Evolutionary conservation across 2,329 filamentous ascomycete species (phyloP), one percentile per base, ranked within the genome.

Genomic region (Aspergillus intermedius): DNA sequence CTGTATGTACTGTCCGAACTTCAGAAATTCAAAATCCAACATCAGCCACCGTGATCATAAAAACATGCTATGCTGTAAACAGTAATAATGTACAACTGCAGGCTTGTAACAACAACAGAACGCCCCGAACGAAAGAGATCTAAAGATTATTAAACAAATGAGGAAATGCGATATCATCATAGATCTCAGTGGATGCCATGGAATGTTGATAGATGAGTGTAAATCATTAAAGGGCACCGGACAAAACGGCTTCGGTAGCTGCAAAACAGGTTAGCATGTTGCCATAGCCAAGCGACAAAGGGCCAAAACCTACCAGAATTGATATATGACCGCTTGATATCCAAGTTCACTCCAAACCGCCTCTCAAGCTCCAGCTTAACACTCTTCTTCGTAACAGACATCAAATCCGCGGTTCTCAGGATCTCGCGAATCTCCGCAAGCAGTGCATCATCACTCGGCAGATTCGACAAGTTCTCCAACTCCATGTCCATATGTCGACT

Each of bases 371-470:
- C 93, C 58, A 81, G 74, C 79, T 97, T 97, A 71, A 98, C 87
- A 60, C 87, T 89, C 82, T 98, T 98, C 83, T 98, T 98, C 57
- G 93, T 98, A 40, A 98, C 88, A 4, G 82, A 91, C 93, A 98
- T 98, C 64, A 98, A 74, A 72, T 98, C 93, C 2, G 90, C 91
- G 10, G 87, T 94, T 59, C 84, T 81, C 53, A 98, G 75, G 54
- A 98, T 95, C 63, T 96, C 90, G 45, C 93, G 82, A 60, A 98
- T 98, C 77, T 98, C 93, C 0, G 89, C 85, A 54, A 98, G 75
- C 44, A 98, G 77, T 9, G 88, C 86, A 63, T 98, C 93, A 59
- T 98, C 93, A 53, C 79, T 87, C 0, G 93, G 93, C 63, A 96
- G 72, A 49, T 85, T 82, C 6, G 80, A 77, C 59, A 95, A 77